Conservation (phyloP, 2,329 filamentous ascomycete species). For the Monilinia vaccinii-corymbosi region DNA sequence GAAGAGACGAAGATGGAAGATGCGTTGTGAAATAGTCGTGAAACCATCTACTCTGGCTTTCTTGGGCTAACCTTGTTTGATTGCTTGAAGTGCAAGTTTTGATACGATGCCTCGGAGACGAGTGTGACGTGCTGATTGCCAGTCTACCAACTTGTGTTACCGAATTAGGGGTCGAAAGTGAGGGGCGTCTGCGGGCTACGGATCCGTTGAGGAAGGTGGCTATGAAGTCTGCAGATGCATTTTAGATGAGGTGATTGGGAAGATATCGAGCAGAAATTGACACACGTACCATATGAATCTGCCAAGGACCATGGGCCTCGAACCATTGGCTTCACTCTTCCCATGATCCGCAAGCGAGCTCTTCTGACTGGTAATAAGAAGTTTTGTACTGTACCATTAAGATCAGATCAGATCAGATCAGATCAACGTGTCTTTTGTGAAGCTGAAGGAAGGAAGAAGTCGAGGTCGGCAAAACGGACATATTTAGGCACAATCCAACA, state of each 20-base stretch:
- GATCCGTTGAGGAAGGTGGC: slow-evolving; percentile 22
- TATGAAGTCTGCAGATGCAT: slow-evolving; percentile 23
- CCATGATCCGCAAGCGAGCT: slow-evolving; percentile 11
- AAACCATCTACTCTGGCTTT: slow-evolving; percentile 39
- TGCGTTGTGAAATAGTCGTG: slow-evolving; percentile 98
- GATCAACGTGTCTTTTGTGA: not conserved
- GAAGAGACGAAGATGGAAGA: slow-evolving; percentile 82
- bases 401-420: not conserved
- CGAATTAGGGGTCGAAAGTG: not conserved
- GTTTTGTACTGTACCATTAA: too few relatives aligned
- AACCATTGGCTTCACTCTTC: slow-evolving; percentile 12
- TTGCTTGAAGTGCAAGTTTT: slow-evolving; percentile 1
- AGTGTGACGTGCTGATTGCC: slow-evolving; percentile 9
- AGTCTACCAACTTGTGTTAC: slow-evolving; percentile 6
- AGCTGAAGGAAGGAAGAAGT: not conserved
- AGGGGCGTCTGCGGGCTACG: not conserved
- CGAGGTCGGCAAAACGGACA: not conserved
- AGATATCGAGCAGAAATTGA: not conserved
- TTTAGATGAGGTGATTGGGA: slow-evolving; percentile 6
- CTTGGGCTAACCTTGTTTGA: slow-evolving; percentile 7
- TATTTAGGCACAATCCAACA: slow-evolving; percentile 2
- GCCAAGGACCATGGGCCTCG: slow-evolving; percentile 23
- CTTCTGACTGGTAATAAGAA: not conserved
- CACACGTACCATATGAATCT: slow-evolving; percentile 27
- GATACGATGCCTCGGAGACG: not conserved